Conservation (phyloP, 495 filamentous ascomycete genomes). For the Tuber microsphaerosporum region DNA sequence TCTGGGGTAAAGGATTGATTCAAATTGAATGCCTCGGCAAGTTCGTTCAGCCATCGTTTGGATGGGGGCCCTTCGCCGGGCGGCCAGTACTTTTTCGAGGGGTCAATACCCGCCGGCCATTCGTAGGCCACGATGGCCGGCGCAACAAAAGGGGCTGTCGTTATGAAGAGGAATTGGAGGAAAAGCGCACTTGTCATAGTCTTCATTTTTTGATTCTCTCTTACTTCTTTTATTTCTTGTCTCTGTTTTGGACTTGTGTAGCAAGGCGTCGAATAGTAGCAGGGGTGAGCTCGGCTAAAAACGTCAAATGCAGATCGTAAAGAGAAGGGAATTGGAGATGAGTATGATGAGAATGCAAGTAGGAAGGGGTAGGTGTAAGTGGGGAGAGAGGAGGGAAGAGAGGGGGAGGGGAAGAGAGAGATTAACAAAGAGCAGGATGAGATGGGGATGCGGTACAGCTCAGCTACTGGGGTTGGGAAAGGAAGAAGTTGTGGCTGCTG, state of each 20-base stretch:
- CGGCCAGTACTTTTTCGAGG: slow-evolving; percentile 24
- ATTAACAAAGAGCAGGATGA: neutral
- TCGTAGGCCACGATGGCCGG: slow-evolving; percentile 13
- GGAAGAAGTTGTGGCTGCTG: neutral
- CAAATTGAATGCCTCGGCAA: slow-evolving; percentile 10
- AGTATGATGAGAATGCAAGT: neutral
- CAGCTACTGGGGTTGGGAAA: neutral
- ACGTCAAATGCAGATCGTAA: neutral
- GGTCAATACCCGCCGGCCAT: slow-evolving; percentile 26
- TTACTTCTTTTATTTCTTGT: neutral
- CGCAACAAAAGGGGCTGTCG: slow-evolving; percentile 10
- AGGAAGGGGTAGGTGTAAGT: neutral
- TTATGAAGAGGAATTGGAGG: slow-evolving; percentile 13
- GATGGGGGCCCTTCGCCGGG: slow-evolving; percentile 26
- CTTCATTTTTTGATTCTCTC: neutral
- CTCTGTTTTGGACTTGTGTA: neutral
- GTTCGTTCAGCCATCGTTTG: slow-evolving; percentile 29
- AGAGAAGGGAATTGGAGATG: neutral
- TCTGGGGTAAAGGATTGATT: slow-evolving; percentile 22
- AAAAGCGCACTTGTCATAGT: neutral
- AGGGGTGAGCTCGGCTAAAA: neutral
- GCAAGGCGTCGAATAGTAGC: neutral
- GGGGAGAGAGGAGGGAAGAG: neutral
- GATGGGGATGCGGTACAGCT: neutral
- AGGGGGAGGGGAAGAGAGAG: neutral